Base-by-base conservation (phyloP, 208 protist species). In the Trypanosoma cruzi region DNA sequence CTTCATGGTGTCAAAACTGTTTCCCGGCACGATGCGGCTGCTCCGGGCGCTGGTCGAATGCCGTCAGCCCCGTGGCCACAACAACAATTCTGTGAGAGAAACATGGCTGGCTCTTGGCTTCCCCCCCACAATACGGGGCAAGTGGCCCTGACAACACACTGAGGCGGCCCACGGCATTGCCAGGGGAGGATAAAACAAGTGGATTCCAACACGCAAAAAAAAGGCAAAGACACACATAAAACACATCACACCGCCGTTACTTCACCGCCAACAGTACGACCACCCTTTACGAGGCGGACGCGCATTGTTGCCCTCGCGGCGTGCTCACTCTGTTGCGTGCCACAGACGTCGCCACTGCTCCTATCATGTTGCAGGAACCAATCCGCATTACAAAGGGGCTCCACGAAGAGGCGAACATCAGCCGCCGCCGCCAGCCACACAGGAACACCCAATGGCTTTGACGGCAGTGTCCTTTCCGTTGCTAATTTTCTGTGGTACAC, bases 381-480 rank as follows among this genome's bases (percentile, higher is more conserved):
- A 50, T 58, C 54, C 7, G 53, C 18, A 57, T 16, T 31, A 7
- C 2, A 13, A 32, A 68, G 3, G 5, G 59, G 61, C 40, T 74
- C 69, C 28, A 74, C 42, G n/a, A 64, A 74, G 18, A 74, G 53
- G 7, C 62, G 69, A 36, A 74, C 24, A 55, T 74, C 69, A 11
- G 69, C 69, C 6, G 20, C 69, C 1, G 69, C 59, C 34, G 69
- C 69, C 32, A n/a, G 31, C 69, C 69, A 74, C 59, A 74, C 36
- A 14, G 54, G 69, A 14, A 61, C 28, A 40, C 69, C 69, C 11
- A 68, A 22, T 11, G 69, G 60, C n/a, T 28, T 53, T 42, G 20
- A 10, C 11, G n/a, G 10, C 22, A 32, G 8, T 14, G 44, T 24
- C 34, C 24, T 58, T 1, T 8, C 32, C 5, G 40, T 3, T n/a